phyloP scores from a whole-genome alignment of 805 yeast genomes.

The Ogataea corticis region DNA sequence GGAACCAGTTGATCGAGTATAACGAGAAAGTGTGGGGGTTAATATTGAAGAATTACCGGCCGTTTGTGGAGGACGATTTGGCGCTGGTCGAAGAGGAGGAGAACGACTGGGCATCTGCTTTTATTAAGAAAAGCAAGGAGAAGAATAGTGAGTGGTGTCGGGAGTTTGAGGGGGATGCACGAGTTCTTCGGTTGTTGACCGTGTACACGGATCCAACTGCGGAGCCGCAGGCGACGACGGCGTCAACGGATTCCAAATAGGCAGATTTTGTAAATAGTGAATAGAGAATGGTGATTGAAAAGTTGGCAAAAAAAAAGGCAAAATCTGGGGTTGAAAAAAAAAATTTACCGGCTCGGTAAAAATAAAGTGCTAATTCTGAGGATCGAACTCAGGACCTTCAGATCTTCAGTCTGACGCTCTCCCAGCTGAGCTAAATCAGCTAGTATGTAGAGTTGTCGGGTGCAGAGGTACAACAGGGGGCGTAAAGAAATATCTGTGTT shows the following conservation, averaged over 20 bases:
- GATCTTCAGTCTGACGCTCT: conserved; percentile 32
- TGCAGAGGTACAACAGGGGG: too few species aligned
- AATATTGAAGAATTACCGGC: conserved; percentile 49
- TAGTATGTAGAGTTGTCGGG: neutral
- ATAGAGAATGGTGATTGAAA: too few species aligned
- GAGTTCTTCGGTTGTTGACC: conserved; percentile 56
- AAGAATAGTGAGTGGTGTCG: conserved; percentile 87
- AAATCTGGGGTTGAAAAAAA: conserved; percentile 1
- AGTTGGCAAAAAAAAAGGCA: too few species aligned
- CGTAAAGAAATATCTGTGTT: too few species aligned
- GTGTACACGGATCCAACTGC: conserved; percentile 46
- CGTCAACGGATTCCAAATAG: too few species aligned
- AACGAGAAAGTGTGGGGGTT: conserved; percentile 28
- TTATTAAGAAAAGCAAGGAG: conserved; percentile 77
- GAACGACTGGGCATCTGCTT: conserved; percentile 79
- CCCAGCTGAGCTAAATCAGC: conserved; percentile 31
- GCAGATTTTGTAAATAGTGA: too few species aligned
- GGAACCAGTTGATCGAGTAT: conserved; percentile 45
- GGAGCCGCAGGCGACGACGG: too few species aligned
- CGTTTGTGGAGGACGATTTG: conserved; percentile 47
- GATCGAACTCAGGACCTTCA: conserved; percentile 30
- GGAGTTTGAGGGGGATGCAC: conserved; percentile 66
- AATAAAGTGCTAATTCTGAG: conserved; percentile 25
- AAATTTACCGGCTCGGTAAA: conserved; percentile 1
- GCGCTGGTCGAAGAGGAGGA: conserved; percentile 62